A percentile compares a stretch with the other conserved stretches of the same genome.
phyloP scores from a whole-genome alignment of 1,284 basidiomycete species.

The Sphagnurus paluster region DNA sequence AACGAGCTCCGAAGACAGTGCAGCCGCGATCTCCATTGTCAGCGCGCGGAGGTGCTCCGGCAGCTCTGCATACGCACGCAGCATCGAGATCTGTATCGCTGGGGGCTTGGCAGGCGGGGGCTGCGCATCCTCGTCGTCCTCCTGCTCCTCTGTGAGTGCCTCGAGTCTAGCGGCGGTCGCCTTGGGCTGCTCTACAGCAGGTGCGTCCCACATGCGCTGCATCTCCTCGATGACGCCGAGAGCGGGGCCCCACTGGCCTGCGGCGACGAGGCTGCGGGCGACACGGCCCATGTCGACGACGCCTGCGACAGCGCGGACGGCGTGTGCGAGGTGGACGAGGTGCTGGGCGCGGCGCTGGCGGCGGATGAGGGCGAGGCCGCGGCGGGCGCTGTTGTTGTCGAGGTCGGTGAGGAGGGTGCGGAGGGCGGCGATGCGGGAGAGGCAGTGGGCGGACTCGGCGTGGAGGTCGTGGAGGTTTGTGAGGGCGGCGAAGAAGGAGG shows the following conservation, averaged over 20 bases:
- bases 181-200: constrained; percentile 1
- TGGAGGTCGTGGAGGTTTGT: constrained; percentile 92
- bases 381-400: constrained; percentile 75
- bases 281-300: constrained; percentile 77
- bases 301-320: constrained; percentile 66
- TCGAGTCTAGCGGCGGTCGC: constrained; percentile 1
- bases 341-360: constrained; percentile 65
- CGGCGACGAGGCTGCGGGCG: constrained; percentile 69
- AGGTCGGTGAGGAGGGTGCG: constrained; percentile 75
- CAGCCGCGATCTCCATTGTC: constrained; percentile 71
- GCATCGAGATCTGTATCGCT: constrained; percentile 52
- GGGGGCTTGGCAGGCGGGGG: constrained; percentile 27
- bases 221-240: constrained; percentile 77
- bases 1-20: constrained; percentile 79
- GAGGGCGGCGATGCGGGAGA: constrained; percentile 75
- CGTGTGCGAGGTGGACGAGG: constrained; percentile 58
- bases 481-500: constrained; percentile 96
- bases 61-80: constrained; percentile 70
- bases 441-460: constrained; percentile 83
- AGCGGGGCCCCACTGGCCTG: constrained; percentile 86
- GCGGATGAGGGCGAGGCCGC: constrained; percentile 74
- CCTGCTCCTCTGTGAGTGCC: constrained; percentile 17
- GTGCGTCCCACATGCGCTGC: constrained; percentile 65
- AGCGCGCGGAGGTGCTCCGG: constrained; percentile 68
- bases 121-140: constrained; percentile 6